Percentiles rank a stretch among this genome's conserved stretches.
phyloP scores from a whole-genome alignment of 768 basidiomycete genomes.

The Galerina sulciceps region DNA sequence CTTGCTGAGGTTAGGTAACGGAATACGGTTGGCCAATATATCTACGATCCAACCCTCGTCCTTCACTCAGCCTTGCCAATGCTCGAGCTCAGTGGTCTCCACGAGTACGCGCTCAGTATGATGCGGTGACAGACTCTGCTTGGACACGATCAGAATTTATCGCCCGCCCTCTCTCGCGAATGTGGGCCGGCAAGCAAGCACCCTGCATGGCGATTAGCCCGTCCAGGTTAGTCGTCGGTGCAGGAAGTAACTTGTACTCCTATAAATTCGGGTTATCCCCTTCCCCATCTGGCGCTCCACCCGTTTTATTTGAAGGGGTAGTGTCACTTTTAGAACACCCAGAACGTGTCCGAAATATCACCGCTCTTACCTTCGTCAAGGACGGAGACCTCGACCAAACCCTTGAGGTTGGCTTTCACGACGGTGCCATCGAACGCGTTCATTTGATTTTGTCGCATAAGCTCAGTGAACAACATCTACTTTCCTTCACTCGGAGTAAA shows the following conservation, averaged over 20 bases:
- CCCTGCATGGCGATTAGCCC: constrained; percentile 59
- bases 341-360: constrained; percentile 51
- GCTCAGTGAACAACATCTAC: constrained; percentile 12
- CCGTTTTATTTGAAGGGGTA: constrained; percentile 50
- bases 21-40: constrained; percentile 64
- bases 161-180: constrained; percentile 64
- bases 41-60: constrained; percentile 53
- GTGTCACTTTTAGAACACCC: constrained; percentile 40
- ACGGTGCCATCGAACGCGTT: constrained; percentile 60
- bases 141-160: constrained; percentile 59
- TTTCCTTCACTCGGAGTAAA: constrained; percentile 26
- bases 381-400: constrained; percentile 48
- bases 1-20: constrained; percentile 49
- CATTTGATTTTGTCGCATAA: constrained; percentile 13
- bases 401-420: constrained; percentile 60
- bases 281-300: constrained; percentile 39
- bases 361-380: constrained; percentile 52
- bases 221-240: constrained; percentile 63
- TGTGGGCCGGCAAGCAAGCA: constrained; percentile 61
- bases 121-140: constrained; percentile 52
- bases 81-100: constrained; percentile 50
- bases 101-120: constrained; percentile 48
- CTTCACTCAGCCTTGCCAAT: constrained; percentile 53
- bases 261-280: constrained; percentile 49
- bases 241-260: constrained; percentile 59